Percentiles rank a stretch among this genome's conserved stretches.
These are phyloP conservation scores for Wickerhamomyces tratensis DNA, from an alignment of 805 yeast genomes.

Conservation along the genomic window DNA sequence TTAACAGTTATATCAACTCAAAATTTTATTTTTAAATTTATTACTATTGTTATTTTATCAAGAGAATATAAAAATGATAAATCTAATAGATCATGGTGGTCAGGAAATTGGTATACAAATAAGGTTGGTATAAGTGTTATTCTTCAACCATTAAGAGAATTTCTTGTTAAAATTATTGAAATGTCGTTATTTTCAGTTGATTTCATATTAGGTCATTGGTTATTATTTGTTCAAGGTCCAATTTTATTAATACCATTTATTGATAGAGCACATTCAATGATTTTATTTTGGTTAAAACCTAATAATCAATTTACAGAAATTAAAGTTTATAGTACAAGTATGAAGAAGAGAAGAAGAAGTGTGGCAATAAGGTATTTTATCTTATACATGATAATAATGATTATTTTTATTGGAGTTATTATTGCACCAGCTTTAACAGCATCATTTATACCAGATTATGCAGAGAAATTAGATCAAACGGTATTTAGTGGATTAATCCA, in stretches of 20 bases:
- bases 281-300: conserved; percentile 62
- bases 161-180: conserved; percentile 52
- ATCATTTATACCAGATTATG: conserved; percentile 18
- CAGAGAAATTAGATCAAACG: conserved; percentile 12
- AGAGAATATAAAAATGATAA: conserved; percentile 53
- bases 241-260: conserved; percentile 52
- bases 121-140: conserved; percentile 53
- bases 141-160: conserved; percentile 59
- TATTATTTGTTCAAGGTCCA: conserved; percentile 52
- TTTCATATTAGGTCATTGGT: conserved; percentile 45
- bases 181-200: conserved; percentile 63
- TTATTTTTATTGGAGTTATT: conserved; percentile 30
- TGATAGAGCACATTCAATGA: conserved; percentile 57
- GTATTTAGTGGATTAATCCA: conserved; percentile 37
- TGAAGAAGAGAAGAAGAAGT: conserved; percentile 27
- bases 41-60: conserved; percentile 42
- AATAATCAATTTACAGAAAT: conserved; percentile 24
- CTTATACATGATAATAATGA: conserved; percentile 32
- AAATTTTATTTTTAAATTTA: conserved; percentile 40
- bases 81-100: conserved; percentile 70
- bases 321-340: conserved; percentile 28
- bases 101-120: conserved; percentile 59
- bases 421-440: conserved; percentile 37
- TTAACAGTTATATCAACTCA: conserved; percentile 48
- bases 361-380: conserved; percentile 35